Evolutionary conservation across 176 grass and related monocot species (phyloP), one percentile per base, ranked within the genome.

Genomic region (Eleusine coracana): DNA sequence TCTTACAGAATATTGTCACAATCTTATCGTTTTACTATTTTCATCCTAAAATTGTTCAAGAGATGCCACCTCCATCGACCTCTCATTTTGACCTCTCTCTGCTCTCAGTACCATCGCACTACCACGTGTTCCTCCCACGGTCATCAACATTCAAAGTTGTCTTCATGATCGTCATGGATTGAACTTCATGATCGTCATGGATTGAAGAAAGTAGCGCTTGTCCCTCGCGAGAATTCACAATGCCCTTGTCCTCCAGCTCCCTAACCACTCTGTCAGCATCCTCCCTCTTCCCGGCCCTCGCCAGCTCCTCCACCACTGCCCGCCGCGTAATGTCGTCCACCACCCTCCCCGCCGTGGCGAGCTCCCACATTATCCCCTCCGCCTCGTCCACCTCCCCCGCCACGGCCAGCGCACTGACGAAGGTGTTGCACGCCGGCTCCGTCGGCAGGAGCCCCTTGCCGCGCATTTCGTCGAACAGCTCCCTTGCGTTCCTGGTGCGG

Each of bases 391-490:
- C 68, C 88, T 92, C 85, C 18, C 93, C 83, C 21, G 49, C 88
- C 73, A 96, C 84, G 42, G 90, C 93, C 55, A 96, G 81, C 42
- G 80, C 86, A 59, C 90, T 72, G 71, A 91, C 86, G 52, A 96
- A 82, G 7, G 90, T 84, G 80, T 96, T 91, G 60, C 86, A 86
- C 1, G 88, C 64, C 51, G 44, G 84, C 60, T 77, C 75, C 20
- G 82, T 84, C 11, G 75, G 81, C 80, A 82, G 69, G 36, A 91
- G 39, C 28, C 54, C 80, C 15, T 85, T 89, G 2, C 13, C 80
- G 38, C 56, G 83, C 90, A 92, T 91, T 89, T 78, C 82, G 10
- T 84, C 80, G 71, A 92, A 90, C 88, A 92, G 40, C 85, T 96
- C 90, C 28, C 42, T 46, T 25, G 93, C 83, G 67, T 96, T 92